These are phyloP conservation scores for Sporodiniella umbellata DNA, from an alignment of 371 early-diverging fungal genomes.

Conservation along the genomic window DNA sequence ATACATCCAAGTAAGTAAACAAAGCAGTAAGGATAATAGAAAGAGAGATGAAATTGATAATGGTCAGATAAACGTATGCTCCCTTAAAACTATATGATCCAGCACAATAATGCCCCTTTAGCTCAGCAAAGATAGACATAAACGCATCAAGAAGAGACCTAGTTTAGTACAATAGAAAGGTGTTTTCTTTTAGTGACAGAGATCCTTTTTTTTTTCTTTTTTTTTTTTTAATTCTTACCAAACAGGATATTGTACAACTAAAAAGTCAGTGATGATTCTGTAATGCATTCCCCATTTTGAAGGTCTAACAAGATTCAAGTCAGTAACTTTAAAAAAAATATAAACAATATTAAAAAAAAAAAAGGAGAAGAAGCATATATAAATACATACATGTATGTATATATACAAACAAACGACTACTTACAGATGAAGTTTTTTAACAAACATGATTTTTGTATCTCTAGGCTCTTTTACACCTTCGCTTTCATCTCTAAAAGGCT, in stretches of 20 bases:
- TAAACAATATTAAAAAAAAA: too few species aligned
- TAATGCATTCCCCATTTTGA: conserved; percentile 50
- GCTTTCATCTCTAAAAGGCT: conserved; percentile 35
- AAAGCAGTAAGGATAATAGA: conserved; percentile 40
- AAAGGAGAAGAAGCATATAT: too few species aligned
- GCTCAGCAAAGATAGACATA: conserved; percentile 37
- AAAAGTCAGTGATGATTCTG: conserved; percentile 38
- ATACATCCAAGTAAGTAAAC: conserved; percentile 44
- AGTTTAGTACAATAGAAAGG: neutral
- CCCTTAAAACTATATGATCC: conserved; percentile 37
- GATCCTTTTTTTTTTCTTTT: neutral
- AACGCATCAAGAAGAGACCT: conserved; percentile 44
- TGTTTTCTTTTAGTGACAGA: too few species aligned
- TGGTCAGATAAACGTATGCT: conserved; percentile 41
- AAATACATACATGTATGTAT: too few species aligned
- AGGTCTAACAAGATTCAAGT: conserved; percentile 15
- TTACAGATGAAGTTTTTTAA: conserved; percentile 36
- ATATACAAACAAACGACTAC: too few species aligned
- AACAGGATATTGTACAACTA: conserved; percentile 44
- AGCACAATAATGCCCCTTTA: conserved; percentile 40
- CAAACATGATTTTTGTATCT: conserved; percentile 32
- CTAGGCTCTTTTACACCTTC: conserved; percentile 26
- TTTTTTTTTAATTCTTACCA: conserved; percentile 23
- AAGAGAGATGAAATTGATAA: conserved; percentile 41
- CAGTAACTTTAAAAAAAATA: neutral